A percentile compares a stretch with the other conserved stretches of the same genome.
These are phyloP conservation scores for Salix dunnii DNA, from an alignment of 345 rosid genomes.

Conservation along the genomic window DNA sequence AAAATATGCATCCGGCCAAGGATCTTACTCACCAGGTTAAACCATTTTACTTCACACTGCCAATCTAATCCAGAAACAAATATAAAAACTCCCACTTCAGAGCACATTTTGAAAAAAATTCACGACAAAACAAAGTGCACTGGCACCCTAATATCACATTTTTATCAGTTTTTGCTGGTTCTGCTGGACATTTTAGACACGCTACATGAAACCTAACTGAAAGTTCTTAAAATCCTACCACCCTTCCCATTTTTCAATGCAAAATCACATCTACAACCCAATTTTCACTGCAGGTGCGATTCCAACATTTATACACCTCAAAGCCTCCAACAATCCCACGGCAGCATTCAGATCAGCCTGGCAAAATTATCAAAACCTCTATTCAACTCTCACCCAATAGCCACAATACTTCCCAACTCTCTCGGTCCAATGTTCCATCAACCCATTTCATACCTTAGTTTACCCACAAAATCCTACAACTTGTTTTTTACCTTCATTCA, in stretches of 20 bases:
- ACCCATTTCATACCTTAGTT: background rate
- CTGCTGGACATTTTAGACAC: background rate
- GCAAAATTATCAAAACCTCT: background rate
- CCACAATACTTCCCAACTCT: background rate
- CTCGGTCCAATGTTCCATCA: background rate
- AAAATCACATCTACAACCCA: background rate
- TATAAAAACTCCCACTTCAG: background rate
- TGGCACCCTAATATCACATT: background rate
- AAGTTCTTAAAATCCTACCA: background rate
- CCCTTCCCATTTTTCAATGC: background rate
- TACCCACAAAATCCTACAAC: background rate
- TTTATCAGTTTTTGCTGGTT: no score
- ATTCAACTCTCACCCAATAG: background rate
- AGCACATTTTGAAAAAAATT: background rate
- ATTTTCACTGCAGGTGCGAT: background rate
- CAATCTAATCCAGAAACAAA: background rate
- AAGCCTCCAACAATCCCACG: background rate
- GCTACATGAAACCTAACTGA: background rate
- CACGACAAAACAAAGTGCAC: background rate
- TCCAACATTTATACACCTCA: background rate
- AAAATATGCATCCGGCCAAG: no score
- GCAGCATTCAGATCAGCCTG: background rate
- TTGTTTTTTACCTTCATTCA: background rate
- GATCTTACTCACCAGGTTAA: no score
- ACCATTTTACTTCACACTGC: no score